Percentiles rank a stretch among this genome's conserved stretches.
phyloP scores from a whole-genome alignment of 1,139 yeast species.

The Taphrina confusa region DNA sequence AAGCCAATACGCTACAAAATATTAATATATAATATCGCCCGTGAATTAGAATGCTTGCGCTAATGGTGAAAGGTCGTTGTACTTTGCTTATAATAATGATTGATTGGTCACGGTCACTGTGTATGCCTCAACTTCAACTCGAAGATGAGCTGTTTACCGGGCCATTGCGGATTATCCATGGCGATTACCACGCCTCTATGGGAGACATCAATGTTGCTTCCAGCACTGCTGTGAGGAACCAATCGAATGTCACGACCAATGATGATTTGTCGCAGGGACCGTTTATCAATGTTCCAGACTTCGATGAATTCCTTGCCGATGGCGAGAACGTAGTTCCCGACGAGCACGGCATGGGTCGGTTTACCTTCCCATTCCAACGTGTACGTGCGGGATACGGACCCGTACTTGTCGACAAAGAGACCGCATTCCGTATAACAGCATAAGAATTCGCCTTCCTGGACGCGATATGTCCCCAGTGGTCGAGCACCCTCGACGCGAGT shows the following conservation, averaged over 20 bases:
- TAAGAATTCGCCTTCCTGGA: constrained; percentile 58
- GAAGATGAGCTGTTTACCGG: constrained; percentile 61
- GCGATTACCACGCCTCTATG: constrained; percentile 55
- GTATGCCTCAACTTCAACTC: constrained; percentile 42
- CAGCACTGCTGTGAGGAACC: constrained; percentile 22
- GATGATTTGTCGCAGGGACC: constrained; percentile 67
- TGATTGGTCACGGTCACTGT: not conserved
- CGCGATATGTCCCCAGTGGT: constrained; percentile 67
- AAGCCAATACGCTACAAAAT: too few species aligned
- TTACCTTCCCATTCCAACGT: constrained; percentile 64
- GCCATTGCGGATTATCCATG: constrained; percentile 70
- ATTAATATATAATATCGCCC: too few species aligned
- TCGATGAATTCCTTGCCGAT: constrained; percentile 72
- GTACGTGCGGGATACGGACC: constrained; percentile 60
- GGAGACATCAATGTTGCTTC: constrained; percentile 45
- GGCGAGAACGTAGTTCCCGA: constrained; percentile 61
- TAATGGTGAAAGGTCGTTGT: too few species aligned
- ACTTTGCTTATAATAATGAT: too few species aligned
- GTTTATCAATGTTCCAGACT: constrained; percentile 57
- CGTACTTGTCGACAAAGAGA: constrained; percentile 66
- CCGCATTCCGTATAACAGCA: constrained; percentile 75
- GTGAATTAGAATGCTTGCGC: too few species aligned
- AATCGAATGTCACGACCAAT: constrained; percentile 65
- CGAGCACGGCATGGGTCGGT: constrained; percentile 59
- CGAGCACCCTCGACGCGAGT: constrained; percentile 41